phyloP scores from a whole-genome alignment of 2,329 filamentous ascomycete species.

The Hymenoscyphus infarciens region DNA sequence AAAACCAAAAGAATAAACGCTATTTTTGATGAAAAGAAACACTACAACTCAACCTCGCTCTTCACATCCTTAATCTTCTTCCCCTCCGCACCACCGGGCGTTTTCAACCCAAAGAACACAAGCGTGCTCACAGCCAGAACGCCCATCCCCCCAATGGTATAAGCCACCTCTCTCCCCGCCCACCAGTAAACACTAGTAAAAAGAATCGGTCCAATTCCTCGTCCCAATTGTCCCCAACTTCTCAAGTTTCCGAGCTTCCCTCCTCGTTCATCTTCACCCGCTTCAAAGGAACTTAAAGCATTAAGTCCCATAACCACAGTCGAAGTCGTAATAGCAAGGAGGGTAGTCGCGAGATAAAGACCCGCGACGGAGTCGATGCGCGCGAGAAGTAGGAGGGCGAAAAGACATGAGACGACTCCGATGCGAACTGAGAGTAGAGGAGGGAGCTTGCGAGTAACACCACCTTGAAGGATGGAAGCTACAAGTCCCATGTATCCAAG shows the following conservation, averaged over 20 bases:
- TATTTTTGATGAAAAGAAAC: not conserved
- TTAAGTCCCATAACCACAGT: conserved; percentile 95
- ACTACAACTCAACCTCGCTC: conserved; percentile 7
- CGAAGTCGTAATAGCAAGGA: conserved; percentile 84
- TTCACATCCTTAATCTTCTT: conserved; percentile 24
- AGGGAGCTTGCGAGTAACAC: conserved; percentile 80
- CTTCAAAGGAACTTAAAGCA: conserved; percentile 87
- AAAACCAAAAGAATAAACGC: not conserved
- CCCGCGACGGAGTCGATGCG: conserved; percentile 62
- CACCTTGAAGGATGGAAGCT: conserved; percentile 87
- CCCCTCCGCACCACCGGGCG: conserved; percentile 27
- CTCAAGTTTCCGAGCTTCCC: conserved; percentile 82
- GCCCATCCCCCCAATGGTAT: conserved; percentile 73
- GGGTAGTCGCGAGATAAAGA: conserved; percentile 77
- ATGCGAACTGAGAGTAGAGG: conserved; percentile 76
- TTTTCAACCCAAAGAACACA: conserved; percentile 67
- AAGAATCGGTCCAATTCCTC: conserved; percentile 79
- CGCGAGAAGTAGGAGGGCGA: conserved; percentile 77
- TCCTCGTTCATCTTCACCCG: conserved; percentile 73
- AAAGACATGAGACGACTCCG: conserved; percentile 72
- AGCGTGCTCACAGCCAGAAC: conserved; percentile 71
- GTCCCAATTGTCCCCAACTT: conserved; percentile 78
- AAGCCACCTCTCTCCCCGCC: conserved; percentile 85
- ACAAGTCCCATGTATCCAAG: conserved; percentile 90
- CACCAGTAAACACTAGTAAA: conserved; percentile 99